A percentile compares a stretch with the other conserved stretches of the same genome.
phyloP scores from a whole-genome alignment of 192 early-diverging fungal species.

The Dissophora globulifera region DNA sequence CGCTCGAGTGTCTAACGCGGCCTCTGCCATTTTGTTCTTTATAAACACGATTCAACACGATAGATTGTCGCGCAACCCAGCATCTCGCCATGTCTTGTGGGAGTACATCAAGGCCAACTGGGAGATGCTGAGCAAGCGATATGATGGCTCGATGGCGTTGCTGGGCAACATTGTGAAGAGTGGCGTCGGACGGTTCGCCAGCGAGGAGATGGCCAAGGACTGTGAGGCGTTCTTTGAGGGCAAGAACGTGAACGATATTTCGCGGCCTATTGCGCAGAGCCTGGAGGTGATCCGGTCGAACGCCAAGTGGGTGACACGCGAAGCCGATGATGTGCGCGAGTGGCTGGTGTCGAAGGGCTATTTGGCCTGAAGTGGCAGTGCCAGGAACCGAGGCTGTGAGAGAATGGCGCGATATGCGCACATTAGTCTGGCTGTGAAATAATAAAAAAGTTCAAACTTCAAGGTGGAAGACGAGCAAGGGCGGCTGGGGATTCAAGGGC shows the following conservation, averaged over 20 bases:
- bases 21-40: no score
- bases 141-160: conserved; percentile 58
- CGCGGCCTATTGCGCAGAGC: conserved; percentile 75
- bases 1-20: no score
- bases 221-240: conserved; percentile 71
- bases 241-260: conserved; percentile 71
- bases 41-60: no score
- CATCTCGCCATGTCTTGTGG: conserved; percentile 71
- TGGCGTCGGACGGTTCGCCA: conserved; percentile 56
- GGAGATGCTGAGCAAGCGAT: conserved; percentile 65
- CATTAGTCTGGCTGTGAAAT: no score
- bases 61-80: conserved; percentile 64
- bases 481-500: no score
- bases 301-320: conserved; percentile 64
- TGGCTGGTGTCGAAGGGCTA: conserved; percentile 54
- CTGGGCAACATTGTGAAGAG: conserved; percentile 59
- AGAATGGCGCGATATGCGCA: no score
- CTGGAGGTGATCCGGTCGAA: conserved; percentile 75
- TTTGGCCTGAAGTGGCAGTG: not conserved
- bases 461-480: no score
- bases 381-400: no score
- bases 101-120: conserved; percentile 73
- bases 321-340: conserved; percentile 67
- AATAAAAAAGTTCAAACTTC: no score
- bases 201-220: conserved; percentile 70